Percentiles rank a stretch among this genome's conserved stretches.
Evolutionary conservation across 331 rosid genomes (phyloP).

Genomic region (Acacia pycnantha): DNA sequence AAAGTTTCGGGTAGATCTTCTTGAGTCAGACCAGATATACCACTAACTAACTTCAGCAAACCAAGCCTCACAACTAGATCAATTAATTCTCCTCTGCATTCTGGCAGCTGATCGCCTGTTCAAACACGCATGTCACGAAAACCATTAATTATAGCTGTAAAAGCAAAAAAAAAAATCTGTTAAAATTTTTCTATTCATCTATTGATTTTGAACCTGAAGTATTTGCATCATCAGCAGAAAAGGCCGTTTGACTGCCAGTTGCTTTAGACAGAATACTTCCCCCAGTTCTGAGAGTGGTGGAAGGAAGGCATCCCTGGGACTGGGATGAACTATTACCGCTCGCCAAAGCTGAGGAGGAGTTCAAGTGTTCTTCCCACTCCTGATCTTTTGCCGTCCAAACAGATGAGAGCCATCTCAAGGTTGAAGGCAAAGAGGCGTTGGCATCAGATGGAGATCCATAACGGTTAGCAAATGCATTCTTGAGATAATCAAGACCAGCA

Average conservation of each 20-base stretch:
- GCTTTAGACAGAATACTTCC: constrained; percentile 54
- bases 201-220: constrained; percentile 41
- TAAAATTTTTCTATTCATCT: not conserved
- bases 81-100: constrained; percentile 74
- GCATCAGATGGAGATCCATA: constrained; percentile 81
- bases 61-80: constrained; percentile 83
- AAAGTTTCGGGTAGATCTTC: constrained; percentile 77
- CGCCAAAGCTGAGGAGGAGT: constrained; percentile 38
- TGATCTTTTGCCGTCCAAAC: constrained; percentile 61
- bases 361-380: constrained; percentile 78
- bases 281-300: constrained; percentile 76
- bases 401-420: constrained; percentile 74
- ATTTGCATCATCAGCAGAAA: constrained; percentile 35
- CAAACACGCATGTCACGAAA: not conserved
- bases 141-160: not conserved
- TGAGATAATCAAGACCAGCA: constrained; percentile 86
- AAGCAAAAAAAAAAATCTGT: not conserved
- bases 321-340: constrained; percentile 35
- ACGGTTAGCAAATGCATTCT: constrained; percentile 72
- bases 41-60: constrained; percentile 62
- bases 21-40: constrained; percentile 69
- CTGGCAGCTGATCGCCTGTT: constrained; percentile 63
- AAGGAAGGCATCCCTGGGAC: constrained; percentile 64
- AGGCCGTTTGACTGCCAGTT: constrained; percentile 30
- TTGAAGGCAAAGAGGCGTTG: constrained; percentile 46